Percentiles rank a stretch among this genome's conserved stretches.
These are phyloP conservation scores for Nigrospora osmanthi DNA, from an alignment of 2,329 filamentous ascomycete genomes.

Conservation along the genomic window DNA sequence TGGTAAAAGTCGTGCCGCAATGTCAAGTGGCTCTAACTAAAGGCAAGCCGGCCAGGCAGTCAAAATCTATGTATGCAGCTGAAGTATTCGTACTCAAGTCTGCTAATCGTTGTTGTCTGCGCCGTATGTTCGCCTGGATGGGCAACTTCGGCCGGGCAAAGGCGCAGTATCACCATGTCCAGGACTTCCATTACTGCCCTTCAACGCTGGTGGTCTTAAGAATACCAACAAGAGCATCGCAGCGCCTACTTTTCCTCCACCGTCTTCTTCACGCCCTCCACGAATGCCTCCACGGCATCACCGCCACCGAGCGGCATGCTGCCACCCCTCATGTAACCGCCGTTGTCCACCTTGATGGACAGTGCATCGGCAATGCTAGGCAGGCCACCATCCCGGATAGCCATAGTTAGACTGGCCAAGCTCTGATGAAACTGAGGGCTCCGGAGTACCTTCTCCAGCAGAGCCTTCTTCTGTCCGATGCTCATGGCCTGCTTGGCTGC, in stretches of 20 bases:
- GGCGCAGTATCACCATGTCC: no score
- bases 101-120: no score
- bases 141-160: no score
- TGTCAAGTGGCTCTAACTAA: no score
- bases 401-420: constrained; percentile 75
- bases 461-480: constrained; percentile 66
- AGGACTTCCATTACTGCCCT: no score
- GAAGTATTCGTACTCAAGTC: no score
- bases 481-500: constrained; percentile 69
- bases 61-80: no score
- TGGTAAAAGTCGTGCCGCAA: no score
- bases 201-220: no score
- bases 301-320: constrained; percentile 81
- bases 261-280: constrained; percentile 78
- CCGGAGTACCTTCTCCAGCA: constrained; percentile 74
- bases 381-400: constrained; percentile 81
- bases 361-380: constrained; percentile 86
- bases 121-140: no score
- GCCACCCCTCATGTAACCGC: constrained; percentile 71
- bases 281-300: constrained; percentile 83
- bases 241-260: constrained; percentile 49
- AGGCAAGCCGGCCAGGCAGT: no score
- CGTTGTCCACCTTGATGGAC: constrained; percentile 71
- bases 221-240: no score
- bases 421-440: constrained; percentile 91